Evolutionary conservation across 805 yeast genomes (phyloP).

Genomic region (Zygosaccharomyces lentus): DNA sequence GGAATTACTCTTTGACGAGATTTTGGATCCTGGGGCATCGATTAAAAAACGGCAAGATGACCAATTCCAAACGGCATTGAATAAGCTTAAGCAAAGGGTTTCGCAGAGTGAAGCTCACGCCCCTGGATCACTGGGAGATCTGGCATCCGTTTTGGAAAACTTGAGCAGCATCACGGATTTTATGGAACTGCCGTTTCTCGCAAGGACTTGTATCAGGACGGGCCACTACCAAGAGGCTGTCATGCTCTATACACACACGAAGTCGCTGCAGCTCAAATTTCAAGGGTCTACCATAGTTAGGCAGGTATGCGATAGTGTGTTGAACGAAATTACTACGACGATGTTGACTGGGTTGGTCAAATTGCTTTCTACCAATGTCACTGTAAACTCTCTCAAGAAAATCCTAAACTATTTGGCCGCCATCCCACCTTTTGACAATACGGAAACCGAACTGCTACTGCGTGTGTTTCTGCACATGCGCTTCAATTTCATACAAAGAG

Average conservation of each 20-base stretch:
- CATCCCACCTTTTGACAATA: constrained; percentile 49
- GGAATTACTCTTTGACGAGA: constrained; percentile 12
- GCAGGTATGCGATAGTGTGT: constrained; percentile 26
- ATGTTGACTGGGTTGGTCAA: constrained; percentile 71
- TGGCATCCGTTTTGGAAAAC: constrained; percentile 48
- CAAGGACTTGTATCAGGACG: constrained; percentile 75
- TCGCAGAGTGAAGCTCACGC: constrained; percentile 9
- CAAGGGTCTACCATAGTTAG: constrained; percentile 39
- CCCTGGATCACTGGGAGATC: constrained; percentile 16
- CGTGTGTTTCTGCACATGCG: constrained; percentile 67
- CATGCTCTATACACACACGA: constrained; percentile 71
- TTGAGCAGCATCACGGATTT: constrained; percentile 72
- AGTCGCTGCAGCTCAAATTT: constrained; percentile 64
- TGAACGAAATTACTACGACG: constrained; percentile 36
- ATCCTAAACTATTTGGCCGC: constrained; percentile 71
- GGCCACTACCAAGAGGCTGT: constrained; percentile 89
- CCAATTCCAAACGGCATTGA: constrained; percentile 32
- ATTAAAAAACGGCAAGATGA: constrained; percentile 23
- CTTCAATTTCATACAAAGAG: constrained; percentile 59
- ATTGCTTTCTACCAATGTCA: constrained; percentile 67
- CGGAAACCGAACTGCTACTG: constrained; percentile 34
- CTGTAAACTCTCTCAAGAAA: constrained; percentile 74
- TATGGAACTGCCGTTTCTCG: constrained; percentile 76
- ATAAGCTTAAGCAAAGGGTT: constrained; percentile 21
- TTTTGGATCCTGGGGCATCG: constrained; percentile 23